Base-by-base conservation (phyloP, 257 asterid species). In the Paulownia fortunei region DNA sequence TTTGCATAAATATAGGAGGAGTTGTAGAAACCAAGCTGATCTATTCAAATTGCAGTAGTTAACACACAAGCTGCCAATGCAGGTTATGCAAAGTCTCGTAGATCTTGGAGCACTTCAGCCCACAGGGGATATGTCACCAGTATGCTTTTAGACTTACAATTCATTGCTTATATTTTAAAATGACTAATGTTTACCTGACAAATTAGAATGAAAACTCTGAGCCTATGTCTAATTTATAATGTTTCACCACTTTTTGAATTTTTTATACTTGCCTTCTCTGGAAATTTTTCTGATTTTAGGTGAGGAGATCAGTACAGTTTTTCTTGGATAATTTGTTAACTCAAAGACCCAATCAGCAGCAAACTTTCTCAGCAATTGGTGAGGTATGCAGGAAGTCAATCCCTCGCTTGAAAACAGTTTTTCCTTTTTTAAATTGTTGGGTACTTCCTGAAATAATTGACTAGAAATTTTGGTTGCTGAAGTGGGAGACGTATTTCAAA, bases 101-200 rank as follows among this genome's bases (percentile, higher is more conserved):
- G 97, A 92, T 81, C 96, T 93, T 32, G 93, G 87, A 83, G 97
- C 97, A 9, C 97, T 93, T 84, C 88, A 85, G 88, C 96, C 98
- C 54, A 90, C 97, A 27, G 95, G 98, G 73, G 98, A 93, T 83
- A 23, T 93, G 90, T 82, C 93, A 47, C 80, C 98, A 13, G 98
- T 93, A 90, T 47, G 86, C 36, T 72, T 64, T 75, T 75, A 42
- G 30, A 49, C 81, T 39, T 76, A 61, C 73, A 59, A 42, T 63
- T 76, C 58, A 24, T 49, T 75, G 11, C 39, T 19, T 61, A 39
- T 11, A 4, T 6, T 32, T 36, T 65, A 24, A 4, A 15, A 18
- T 15, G 7, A 2, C 12, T 24, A 21, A n/a, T n/a, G n/a, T n/a
- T n/a, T n/a, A n/a, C n/a, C 64, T 21, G 36, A 39, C 61, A 55